These are phyloP conservation scores for Corymbia calophylla DNA, from an alignment of 441 rosid genomes.

Conservation along the genomic window DNA sequence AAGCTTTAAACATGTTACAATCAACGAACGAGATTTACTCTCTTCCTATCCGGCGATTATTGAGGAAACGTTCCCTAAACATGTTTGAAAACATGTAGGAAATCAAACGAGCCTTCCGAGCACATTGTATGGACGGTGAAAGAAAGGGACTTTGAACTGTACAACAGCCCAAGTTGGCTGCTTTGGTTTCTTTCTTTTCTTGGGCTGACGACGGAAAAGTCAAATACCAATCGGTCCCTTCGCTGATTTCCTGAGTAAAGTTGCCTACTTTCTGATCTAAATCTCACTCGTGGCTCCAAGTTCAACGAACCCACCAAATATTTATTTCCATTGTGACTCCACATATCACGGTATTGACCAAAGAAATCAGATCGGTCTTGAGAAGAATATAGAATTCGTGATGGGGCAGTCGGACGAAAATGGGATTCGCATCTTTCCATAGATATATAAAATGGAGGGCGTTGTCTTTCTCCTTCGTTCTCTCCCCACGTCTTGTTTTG, in stretches of 20 bases:
- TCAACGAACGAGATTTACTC: not conserved
- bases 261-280: not conserved
- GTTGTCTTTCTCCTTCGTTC: not conserved
- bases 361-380: not conserved
- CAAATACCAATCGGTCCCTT: not conserved
- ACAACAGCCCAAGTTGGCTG: not conserved
- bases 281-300: not conserved
- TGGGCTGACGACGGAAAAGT: not conserved
- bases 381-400: not conserved
- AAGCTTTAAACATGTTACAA: not conserved
- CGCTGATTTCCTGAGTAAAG: not conserved
- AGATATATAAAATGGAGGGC: not conserved
- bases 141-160: not conserved
- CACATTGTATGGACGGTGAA: not conserved
- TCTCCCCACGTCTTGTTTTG: not conserved
- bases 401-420: not conserved
- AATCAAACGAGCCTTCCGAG: not conserved
- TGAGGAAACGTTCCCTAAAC: no score
- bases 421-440: not conserved
- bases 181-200: not conserved
- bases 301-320: not conserved
- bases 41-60: not conserved
- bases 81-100: not conserved
- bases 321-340: not conserved
- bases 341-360: not conserved